Conservation (phyloP, 345 rosid genomes). For the Lepidium sativum region DNA sequence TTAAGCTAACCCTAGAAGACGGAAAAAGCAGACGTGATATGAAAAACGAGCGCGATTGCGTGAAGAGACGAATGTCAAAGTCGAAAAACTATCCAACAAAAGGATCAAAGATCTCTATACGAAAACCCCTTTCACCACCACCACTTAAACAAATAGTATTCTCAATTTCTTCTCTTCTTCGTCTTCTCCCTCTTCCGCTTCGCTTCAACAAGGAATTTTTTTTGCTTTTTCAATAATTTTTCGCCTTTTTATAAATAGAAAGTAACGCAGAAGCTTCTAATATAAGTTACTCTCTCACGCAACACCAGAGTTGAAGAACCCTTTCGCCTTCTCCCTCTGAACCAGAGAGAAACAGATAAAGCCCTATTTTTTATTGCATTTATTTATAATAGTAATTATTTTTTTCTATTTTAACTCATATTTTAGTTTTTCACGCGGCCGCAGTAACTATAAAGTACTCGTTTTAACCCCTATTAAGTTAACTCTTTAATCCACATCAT, state of each 20-base stretch:
- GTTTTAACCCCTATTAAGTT: no score
- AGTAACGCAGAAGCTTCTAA: conserved; percentile 36
- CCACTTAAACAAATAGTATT: background rate
- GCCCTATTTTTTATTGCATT: background rate
- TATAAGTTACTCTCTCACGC: conserved; percentile 35
- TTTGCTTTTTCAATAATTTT: background rate
- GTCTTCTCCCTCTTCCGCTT: conserved; percentile 1
- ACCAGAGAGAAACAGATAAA: conserved; percentile 13
- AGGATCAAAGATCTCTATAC: conserved; percentile 41
- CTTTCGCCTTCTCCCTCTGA: conserved; percentile 16
- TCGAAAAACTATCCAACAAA: conserved; percentile 9
- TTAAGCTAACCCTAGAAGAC: conserved; percentile 24
- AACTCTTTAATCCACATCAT: no score
- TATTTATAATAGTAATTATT: background rate
- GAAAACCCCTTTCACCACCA: conserved; percentile 31
- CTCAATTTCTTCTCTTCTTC: background rate
- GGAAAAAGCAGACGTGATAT: conserved; percentile 27
- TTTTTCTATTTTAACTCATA: background rate
- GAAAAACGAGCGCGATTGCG: conserved; percentile 42
- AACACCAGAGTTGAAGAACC: conserved; percentile 31
- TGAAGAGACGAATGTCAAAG: conserved; percentile 39
- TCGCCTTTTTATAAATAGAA: conserved; percentile 11
- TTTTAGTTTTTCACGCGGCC: background rate
- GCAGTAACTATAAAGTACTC: background rate
- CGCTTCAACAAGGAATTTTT: conserved; percentile 6